Percentiles rank a stretch among this genome's conserved stretches.
These are phyloP conservation scores for Trichophyton simii DNA, from an alignment of 2,329 filamentous ascomycete genomes.

Conservation along the genomic window DNA sequence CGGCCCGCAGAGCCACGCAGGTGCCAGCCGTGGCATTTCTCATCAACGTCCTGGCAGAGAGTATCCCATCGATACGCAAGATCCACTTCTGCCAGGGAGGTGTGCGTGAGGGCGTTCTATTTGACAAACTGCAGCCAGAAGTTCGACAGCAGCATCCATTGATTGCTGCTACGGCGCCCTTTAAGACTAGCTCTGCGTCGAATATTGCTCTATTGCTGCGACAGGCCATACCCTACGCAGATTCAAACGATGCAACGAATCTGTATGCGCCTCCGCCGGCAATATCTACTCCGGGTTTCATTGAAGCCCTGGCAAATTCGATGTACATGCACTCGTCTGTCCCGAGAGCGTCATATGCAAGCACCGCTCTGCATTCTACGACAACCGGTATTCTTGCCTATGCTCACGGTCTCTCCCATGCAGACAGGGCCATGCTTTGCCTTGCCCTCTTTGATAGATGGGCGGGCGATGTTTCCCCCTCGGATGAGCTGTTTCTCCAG, in stretches of 20 bases:
- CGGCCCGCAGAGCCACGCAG: slow-evolving; percentile 63
- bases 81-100: slow-evolving; percentile 81
- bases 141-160: slow-evolving; percentile 57
- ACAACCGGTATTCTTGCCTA: slow-evolving; percentile 55
- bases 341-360: slow-evolving; percentile 45
- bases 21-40: slow-evolving; percentile 74
- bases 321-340: slow-evolving; percentile 43
- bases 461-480: slow-evolving; percentile 51
- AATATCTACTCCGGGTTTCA: slow-evolving; percentile 35
- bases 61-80: slow-evolving; percentile 56
- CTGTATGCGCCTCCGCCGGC: slow-evolving; percentile 35
- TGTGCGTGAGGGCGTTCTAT: slow-evolving; percentile 71
- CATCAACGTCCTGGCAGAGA: slow-evolving; percentile 58
- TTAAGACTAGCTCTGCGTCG: slow-evolving; percentile 38
- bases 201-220: slow-evolving; percentile 39
- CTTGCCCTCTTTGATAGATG: slow-evolving; percentile 62
- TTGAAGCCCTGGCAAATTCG: slow-evolving; percentile 47
- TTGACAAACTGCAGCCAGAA: slow-evolving; percentile 50
- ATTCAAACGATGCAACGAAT: background rate
- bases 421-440: slow-evolving; percentile 56
- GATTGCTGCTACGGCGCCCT: slow-evolving; percentile 45
- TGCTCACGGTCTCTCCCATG: slow-evolving; percentile 61
- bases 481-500: slow-evolving; percentile 43
- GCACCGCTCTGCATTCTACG: slow-evolving; percentile 59
- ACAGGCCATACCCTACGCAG: background rate